phyloP scores from a whole-genome alignment of 345 rosid species.

The Salix suchowensis region DNA sequence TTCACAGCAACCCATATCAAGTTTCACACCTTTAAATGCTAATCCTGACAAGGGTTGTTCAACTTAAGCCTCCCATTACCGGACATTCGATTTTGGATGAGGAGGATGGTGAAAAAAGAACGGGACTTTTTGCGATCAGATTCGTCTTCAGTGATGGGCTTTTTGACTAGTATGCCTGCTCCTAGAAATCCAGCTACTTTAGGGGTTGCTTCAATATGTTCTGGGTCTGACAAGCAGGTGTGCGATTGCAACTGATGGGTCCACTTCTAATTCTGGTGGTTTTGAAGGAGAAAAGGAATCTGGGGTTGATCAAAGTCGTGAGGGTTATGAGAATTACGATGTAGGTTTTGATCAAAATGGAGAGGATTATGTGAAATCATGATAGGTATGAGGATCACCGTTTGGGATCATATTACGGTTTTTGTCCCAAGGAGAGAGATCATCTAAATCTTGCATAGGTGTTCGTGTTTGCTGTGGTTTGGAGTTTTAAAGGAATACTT shows the following conservation, averaged over 20 bases:
- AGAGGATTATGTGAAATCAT: neutral
- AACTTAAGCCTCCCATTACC: slow-evolving; percentile 53
- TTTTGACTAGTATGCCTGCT: slow-evolving; percentile 77
- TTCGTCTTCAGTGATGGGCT: slow-evolving; percentile 49
- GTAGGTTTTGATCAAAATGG: neutral
- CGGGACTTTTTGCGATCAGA: slow-evolving; percentile 21
- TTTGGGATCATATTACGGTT: too few species aligned
- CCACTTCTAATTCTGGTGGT: slow-evolving; percentile 16
- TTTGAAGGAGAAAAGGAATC: slow-evolving; percentile 7
- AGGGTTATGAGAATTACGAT: neutral
- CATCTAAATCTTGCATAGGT: too few species aligned
- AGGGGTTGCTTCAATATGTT: slow-evolving; percentile 48
- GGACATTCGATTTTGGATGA: neutral
- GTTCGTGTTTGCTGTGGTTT: neutral
- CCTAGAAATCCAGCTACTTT: slow-evolving; percentile 60
- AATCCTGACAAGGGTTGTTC: slow-evolving; percentile 56
- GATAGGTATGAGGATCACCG: slow-evolving; percentile 13
- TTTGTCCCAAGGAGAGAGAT: too few species aligned
- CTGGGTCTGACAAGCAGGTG: slow-evolving; percentile 65
- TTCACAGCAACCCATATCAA: neutral
- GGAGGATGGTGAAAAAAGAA: slow-evolving; percentile 25
- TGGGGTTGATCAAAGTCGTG: neutral
- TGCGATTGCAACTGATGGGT: slow-evolving; percentile 44
- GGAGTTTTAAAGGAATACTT: neutral
- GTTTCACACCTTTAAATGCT: slow-evolving; percentile 4